Evolutionary conservation across 192 early-diverging fungal species (phyloP), one percentile per base, ranked within the genome.

Genomic region (Glomus cerebriforme): DNA sequence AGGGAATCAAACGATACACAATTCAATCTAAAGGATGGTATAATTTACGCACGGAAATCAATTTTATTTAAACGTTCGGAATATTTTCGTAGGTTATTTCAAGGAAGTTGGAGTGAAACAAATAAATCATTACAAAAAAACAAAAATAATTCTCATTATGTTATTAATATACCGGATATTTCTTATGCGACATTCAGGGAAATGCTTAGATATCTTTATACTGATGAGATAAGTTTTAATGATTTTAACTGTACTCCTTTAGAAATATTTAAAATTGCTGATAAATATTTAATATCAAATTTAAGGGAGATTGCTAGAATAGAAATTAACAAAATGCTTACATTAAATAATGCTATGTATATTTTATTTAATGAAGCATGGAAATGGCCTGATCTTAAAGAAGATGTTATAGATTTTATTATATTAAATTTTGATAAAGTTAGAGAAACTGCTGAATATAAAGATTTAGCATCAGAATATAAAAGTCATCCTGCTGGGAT

Each of bases 21-120:
- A 62, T 75, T 75, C 43, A 43, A 63, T 45, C 0, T 75, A 17
- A 39, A 32, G 24, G 59, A 63, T 35, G 32, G 9, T 39, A 43
- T 13, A 17, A 75, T 63, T 26, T 63, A 37, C 60, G 74, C 77
- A 3, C 68, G 69, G 35, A 79, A 54, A 29, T 54, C 45, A 24
- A 79, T 79, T 17, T 43, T 79, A 22, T 29, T 34, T 39, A 35
- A 47, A 37, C 66, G 77, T 17, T 71, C 66, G 10, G 77, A 79
- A 68, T 79, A 79, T 72, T 79, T 79, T 60, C 66, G 70, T 29
- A 60, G 32, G n/a, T 43, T 79, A 37, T 76, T 79, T 59, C 73
- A 73, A 72, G 77, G 58, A 43, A 32, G 70, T 34, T 79, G 77
- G 77, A 54, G 24, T 15, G 77, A 71, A 37, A 35, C 34, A 2